Base-by-base conservation (phyloP, 129 eudicot species). In the Tagetes patula region DNA sequence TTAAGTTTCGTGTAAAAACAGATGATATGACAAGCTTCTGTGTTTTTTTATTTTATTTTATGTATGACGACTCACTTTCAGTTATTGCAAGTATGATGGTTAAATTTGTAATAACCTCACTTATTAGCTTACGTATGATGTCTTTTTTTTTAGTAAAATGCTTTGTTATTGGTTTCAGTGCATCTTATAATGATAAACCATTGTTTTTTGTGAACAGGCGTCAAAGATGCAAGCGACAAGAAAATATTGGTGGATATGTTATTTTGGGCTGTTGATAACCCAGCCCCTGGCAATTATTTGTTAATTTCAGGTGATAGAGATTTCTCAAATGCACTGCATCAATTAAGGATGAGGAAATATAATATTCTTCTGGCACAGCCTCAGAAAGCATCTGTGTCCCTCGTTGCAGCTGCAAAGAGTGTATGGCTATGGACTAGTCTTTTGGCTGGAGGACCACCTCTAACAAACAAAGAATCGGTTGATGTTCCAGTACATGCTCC, bases 211-310 rank as follows among this genome's bases (percentile, higher is more conserved):
- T 70, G 71, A 14, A 6, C 68, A 93, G 98, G 98, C 67, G 96
- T 78, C 30, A 93, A 93, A 82, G 98, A 94, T 76, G 96, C 98
- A 30, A 90, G 96, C 41, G 98, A 94, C 83, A 94, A 94, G 84
- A 94, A 94, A 83, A 94, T 94, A 67, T 75, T 94, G 72, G 98
- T 94, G 58, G 98, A 94, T 74, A 94, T 94, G 98, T 83, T 94
- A 78, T 94, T 94, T 78, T 94, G 98, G 98, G 98, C 98, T 0
- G 98, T 94, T 42, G 98, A 94, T 77, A 94, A 94, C 82, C 92
- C 96, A 4, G 97, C 98, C 50, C 98, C 98, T 12, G 86, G 87
- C 42, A 94, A 86, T 79, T 94, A 90, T 81, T 79, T 94, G 50
- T 82, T 94, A 65, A 94, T 94, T 10, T 94, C 98, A 40, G 98